Base-by-base conservation (phyloP, 1,284 basidiomycete genomes). In the Sporisorium exsertum region DNA sequence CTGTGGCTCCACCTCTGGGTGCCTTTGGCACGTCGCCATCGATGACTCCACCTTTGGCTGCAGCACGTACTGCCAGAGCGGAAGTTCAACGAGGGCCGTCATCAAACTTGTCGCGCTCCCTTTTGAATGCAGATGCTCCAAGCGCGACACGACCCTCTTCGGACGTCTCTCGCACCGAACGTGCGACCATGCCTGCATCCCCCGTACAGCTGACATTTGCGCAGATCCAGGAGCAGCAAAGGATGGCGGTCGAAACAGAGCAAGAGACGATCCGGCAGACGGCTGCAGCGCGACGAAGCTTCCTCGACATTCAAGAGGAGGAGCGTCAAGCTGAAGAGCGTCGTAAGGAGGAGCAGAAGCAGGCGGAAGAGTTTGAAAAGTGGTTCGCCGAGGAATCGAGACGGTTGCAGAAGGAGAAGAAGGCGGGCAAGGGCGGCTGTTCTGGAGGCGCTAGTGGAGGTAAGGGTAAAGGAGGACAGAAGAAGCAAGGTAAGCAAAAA, bases 351-450 rank as follows among this genome's bases (percentile, higher is more conserved):
- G 80, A 81, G 35, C 71, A 75, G 58, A 69, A 73, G 37, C 78
- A 83, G 50, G 78, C 74, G 15, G 78, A 74, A 50, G 81, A 80
- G 52, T 85, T 85, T 55, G 82, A 84, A 49, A 73, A 65, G 49
- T 85, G 83, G 83, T 85, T 81, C 50, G 80, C 82, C n/a, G 73
- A 84, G 35, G 83, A 84, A 51, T 78, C 76, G 43, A 78, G 71
- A 27, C 78, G 81, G 9, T 53, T 84, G 9, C 77, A 79, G 56
- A 58, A 68, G 50, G 58, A 81, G 57, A 60, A 64, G 26, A 76
- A 65, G 26, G 60, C 32, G 12, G 49, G 16, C 54, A 70, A 64
- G 29, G 46, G 35, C 20, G 52, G 29, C 18, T 15, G 22, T n/a
- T 32, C 49, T 20, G 49, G 49, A 20, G 49, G 24, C 22, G 10